phyloP scores from a whole-genome alignment of 179 eudicot species.

The Silene noctiflora region DNA sequence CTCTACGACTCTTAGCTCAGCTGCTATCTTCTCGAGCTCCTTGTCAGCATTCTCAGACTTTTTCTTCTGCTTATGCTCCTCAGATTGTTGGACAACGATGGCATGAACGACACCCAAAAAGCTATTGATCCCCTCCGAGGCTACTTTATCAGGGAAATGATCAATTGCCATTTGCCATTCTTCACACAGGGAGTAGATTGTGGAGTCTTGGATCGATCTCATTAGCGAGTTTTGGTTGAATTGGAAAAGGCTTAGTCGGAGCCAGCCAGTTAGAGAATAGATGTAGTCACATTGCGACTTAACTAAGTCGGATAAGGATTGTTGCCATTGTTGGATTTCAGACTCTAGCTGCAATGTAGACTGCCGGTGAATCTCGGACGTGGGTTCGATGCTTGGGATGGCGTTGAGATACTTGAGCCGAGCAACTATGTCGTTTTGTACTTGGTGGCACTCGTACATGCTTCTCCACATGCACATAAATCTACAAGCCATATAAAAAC shows the following conservation, averaged over 20 bases:
- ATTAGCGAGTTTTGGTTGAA: constrained; percentile 47
- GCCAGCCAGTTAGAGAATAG: constrained; percentile 86
- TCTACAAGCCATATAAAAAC: constrained; percentile 31
- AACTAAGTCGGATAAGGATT: constrained; percentile 67
- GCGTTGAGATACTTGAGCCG: constrained; percentile 76
- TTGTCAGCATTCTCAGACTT: constrained; percentile 60
- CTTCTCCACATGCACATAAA: constrained; percentile 94
- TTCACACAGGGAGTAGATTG: constrained; percentile 82
- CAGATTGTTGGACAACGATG: constrained; percentile 74
- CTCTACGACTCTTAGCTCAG: constrained; percentile 59
- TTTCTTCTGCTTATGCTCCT: constrained; percentile 82
- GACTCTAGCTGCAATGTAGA: constrained; percentile 89
- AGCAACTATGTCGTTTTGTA: constrained; percentile 84
- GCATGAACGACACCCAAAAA: constrained; percentile 60
- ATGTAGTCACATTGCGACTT: constrained; percentile 73
- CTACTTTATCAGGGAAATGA: constrained; percentile 80
- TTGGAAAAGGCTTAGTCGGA: constrained; percentile 87
- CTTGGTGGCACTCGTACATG: constrained; percentile 92
- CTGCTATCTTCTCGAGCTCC: constrained; percentile 66
- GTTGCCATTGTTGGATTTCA: constrained; percentile 89
- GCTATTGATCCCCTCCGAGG: constrained; percentile 83
- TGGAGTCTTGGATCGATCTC: constrained; percentile 57
- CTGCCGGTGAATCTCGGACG: constrained; percentile 84
- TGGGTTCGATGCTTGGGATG: constrained; percentile 59
- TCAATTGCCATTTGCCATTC: constrained; percentile 78